Conservation (phyloP, 768 basidiomycete species). For the Pleurotus ostreatus region DNA sequence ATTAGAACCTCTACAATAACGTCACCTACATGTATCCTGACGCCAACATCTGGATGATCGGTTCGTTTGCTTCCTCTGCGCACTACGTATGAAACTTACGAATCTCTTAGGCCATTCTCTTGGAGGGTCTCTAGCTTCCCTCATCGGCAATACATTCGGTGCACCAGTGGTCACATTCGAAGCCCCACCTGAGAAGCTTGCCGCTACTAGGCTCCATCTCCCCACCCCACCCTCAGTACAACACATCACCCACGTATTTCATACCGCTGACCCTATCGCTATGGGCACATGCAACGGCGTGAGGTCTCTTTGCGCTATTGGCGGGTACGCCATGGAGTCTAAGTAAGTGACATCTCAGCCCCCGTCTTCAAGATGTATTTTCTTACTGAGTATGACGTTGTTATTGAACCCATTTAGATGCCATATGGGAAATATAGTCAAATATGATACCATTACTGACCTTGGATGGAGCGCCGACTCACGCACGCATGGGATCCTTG, state of each 20-base stretch:
- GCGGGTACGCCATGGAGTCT: constrained; percentile 83
- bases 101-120: constrained; percentile 56
- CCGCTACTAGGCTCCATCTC: constrained; percentile 79
- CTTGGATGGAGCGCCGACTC: constrained; percentile 77
- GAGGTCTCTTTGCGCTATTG: constrained; percentile 42
- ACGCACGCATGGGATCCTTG: constrained; percentile 66
- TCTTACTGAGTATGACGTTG: neutral
- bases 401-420: constrained; percentile 43
- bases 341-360: constrained; percentile 26
- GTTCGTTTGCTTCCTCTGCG: neutral
- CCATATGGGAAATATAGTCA: constrained; percentile 78
- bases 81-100: neutral
- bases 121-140: constrained; percentile 80
- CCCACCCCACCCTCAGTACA: constrained; percentile 77
- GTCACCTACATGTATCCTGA: constrained; percentile 87
- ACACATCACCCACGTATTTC: constrained; percentile 84
- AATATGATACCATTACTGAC: constrained; percentile 83
- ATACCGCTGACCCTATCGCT: constrained; percentile 92
- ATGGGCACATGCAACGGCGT: constrained; percentile 81
- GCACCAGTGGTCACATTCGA: constrained; percentile 89
- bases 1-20: constrained; percentile 88
- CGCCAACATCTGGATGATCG: constrained; percentile 81
- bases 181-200: constrained; percentile 68
- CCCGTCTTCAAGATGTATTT: neutral
- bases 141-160: constrained; percentile 90